phyloP scores from a whole-genome alignment of 106 monocot species.

The Dendrobium chrysotoxum region DNA sequence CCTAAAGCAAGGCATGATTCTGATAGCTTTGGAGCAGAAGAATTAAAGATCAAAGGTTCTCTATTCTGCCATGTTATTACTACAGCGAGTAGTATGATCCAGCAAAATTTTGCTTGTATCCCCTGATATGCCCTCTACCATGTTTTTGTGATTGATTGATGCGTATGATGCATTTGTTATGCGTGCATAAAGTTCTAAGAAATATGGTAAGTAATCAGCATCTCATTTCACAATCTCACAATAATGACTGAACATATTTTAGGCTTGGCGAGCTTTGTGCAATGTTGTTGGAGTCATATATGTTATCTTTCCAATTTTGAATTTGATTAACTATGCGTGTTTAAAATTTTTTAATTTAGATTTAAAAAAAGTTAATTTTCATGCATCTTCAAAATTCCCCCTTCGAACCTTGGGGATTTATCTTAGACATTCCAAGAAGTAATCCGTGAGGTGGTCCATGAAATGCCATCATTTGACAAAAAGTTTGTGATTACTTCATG shows the following conservation, averaged over 20 bases:
- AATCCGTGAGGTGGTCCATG: not conserved
- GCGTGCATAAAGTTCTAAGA: not conserved
- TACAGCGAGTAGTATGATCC: not conserved
- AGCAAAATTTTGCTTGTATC: not conserved
- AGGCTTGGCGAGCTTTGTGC: not conserved
- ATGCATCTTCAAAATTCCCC: not conserved
- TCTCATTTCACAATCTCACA: not conserved
- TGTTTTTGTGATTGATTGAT: not conserved
- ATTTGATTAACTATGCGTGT: not conserved
- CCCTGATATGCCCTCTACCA: not conserved
- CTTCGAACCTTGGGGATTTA: not conserved
- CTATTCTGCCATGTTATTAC: not conserved
- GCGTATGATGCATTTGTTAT: not conserved
- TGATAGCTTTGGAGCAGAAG: slow-evolving; percentile 19
- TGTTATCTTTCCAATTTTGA: not conserved
- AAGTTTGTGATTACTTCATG: not conserved
- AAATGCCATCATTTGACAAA: not conserved
- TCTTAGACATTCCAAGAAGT: not conserved
- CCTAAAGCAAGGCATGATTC: slow-evolving; percentile 15
- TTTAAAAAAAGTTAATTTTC: not conserved
- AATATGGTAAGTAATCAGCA: not conserved
- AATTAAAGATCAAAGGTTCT: slow-evolving; percentile 24
- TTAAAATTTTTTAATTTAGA: not conserved
- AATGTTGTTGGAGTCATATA: not conserved
- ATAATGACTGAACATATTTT: not conserved